phyloP scores from a whole-genome alignment of 2,329 filamentous ascomycete species.

The Fusarium sp. region DNA sequence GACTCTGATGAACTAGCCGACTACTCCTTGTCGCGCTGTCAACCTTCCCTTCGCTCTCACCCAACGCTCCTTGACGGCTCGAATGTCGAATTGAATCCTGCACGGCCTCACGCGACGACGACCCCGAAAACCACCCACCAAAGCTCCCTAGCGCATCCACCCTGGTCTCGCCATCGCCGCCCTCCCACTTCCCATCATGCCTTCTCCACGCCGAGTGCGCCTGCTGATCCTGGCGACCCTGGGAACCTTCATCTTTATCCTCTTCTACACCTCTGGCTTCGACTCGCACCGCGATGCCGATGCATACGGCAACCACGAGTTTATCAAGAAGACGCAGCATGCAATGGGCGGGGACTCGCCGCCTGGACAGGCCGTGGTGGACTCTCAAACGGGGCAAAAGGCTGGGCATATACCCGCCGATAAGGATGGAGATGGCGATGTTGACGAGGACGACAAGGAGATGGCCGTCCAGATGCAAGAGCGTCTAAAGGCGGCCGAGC shows the following conservation, averaged over 20 bases:
- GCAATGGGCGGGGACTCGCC: conserved; percentile 56
- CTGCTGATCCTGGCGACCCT: conserved; percentile 70
- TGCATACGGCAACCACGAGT: conserved; percentile 57
- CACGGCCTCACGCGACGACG: background rate
- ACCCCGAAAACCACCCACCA: conserved; percentile 21
- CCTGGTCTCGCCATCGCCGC: conserved; percentile 26
- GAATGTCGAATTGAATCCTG: conserved; percentile 4
- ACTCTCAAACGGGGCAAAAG: conserved; percentile 51
- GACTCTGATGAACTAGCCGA: conserved; percentile 18
- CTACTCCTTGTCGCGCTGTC: conserved; percentile 19
- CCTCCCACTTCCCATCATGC: conserved; percentile 59
- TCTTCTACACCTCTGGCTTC: conserved; percentile 75
- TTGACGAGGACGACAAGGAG: conserved; percentile 63
- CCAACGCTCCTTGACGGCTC: conserved; percentile 12
- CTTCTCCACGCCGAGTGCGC: conserved; percentile 73
- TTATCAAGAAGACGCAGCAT: conserved; percentile 66
- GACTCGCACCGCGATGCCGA: conserved; percentile 59
- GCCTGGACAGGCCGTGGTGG: conserved; percentile 51
- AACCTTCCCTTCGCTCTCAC: background rate
- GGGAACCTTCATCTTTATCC: conserved; percentile 68
- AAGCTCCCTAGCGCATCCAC: conserved; percentile 41
- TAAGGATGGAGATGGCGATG: conserved; percentile 62
- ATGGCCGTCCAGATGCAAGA: conserved; percentile 62
- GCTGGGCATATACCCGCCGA: conserved; percentile 55
- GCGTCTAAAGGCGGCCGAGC: conserved; percentile 72